These are phyloP conservation scores for Solidago caesia DNA, from an alignment of 129 eudicot genomes.

Conservation along the genomic window DNA sequence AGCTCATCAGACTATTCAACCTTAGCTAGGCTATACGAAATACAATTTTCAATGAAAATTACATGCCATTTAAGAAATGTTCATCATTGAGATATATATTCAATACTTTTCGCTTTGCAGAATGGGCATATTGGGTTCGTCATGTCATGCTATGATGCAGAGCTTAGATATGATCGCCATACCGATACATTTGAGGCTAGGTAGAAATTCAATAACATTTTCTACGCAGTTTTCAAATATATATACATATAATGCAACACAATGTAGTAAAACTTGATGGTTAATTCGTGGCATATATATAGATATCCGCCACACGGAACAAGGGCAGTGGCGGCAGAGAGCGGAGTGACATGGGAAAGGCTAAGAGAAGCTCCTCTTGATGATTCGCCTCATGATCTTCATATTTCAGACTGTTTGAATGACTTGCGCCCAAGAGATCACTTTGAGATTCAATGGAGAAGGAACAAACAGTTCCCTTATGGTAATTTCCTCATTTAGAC, in stretches of 20 bases:
- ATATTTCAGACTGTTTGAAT: slow-evolving; percentile 49
- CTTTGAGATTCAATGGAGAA: slow-evolving; percentile 89
- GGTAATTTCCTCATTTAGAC: slow-evolving; percentile 32
- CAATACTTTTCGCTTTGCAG: slow-evolving; percentile 35
- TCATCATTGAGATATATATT: neutral
- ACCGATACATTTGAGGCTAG: slow-evolving; percentile 81
- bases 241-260: neutral
- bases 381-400: slow-evolving; percentile 59
- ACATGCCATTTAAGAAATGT: neutral
- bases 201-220: slow-evolving; percentile 29
- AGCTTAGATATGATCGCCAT: slow-evolving; percentile 54
- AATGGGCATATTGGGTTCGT: slow-evolving; percentile 83
- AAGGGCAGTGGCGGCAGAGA: slow-evolving; percentile 55
- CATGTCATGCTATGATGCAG: slow-evolving; percentile 80
- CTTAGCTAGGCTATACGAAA: no score
- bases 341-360: slow-evolving; percentile 69
- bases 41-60: neutral
- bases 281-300: neutral
- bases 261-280: neutral
- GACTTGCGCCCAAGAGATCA: slow-evolving; percentile 67
- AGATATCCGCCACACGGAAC: slow-evolving; percentile 85
- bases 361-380: slow-evolving; percentile 61
- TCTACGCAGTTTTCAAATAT: neutral
- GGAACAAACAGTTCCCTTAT: slow-evolving; percentile 77
- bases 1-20: no score